Percentiles rank a stretch among this genome's conserved stretches.
phyloP scores from a whole-genome alignment of 192 early-diverging fungal genomes.

The Mortierella alpina region DNA sequence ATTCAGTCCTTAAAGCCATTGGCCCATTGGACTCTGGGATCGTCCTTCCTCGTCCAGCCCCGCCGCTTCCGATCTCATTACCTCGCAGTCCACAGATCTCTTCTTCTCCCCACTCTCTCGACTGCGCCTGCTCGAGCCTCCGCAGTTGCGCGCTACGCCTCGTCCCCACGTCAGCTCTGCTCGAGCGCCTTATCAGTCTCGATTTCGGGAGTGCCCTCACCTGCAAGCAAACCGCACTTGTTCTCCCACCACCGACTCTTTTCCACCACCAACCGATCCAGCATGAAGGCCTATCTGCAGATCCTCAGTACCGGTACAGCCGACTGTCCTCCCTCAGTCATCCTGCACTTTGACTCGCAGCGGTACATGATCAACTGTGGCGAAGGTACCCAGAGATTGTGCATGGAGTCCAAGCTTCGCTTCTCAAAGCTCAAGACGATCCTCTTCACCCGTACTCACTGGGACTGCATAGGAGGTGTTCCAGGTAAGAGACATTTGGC shows the following conservation, averaged over 20 bases:
- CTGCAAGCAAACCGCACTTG: background rate
- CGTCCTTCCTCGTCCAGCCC: constrained; percentile 5
- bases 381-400: constrained; percentile 90
- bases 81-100: background rate
- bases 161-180: background rate
- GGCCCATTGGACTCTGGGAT: constrained; percentile 32
- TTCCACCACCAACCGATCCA: constrained; percentile 30
- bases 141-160: background rate
- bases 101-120: background rate
- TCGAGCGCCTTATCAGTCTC: constrained; percentile 5
- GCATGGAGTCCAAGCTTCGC: constrained; percentile 79
- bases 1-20: constrained; percentile 28
- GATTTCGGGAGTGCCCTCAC: background rate
- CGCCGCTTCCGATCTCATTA: background rate
- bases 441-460: constrained; percentile 85
- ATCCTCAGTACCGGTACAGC: constrained; percentile 59
- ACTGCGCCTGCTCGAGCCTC: background rate
- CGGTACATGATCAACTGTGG: constrained; percentile 94
- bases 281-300: constrained; percentile 65
- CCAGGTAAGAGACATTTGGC: constrained; percentile 66
- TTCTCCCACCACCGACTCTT: constrained; percentile 15
- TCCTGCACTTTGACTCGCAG: constrained; percentile 79
- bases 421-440: constrained; percentile 80
- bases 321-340: constrained; percentile 71
- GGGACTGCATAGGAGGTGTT: constrained; percentile 89